Evolutionary conservation across 2,329 filamentous ascomycete species (phyloP).

Genomic region (Zymoseptoria crescenta): DNA sequence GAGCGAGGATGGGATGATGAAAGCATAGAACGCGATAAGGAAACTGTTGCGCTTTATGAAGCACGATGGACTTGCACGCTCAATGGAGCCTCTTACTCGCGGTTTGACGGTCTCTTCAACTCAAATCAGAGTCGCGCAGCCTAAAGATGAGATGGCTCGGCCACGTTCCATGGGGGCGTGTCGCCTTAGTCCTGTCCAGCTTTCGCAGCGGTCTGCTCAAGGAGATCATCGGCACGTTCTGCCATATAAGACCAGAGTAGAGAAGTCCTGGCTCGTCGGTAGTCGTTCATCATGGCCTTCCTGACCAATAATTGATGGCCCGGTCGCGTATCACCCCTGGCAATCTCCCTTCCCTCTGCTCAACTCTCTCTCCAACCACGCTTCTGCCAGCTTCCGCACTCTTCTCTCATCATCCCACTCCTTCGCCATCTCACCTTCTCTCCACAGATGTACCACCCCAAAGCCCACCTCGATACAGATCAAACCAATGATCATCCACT

Average conservation of each 20-base stretch:
- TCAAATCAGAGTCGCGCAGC: not conserved
- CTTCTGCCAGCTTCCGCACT: conserved; percentile 33
- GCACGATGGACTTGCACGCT: not conserved
- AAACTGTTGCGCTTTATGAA: not conserved
- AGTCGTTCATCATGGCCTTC: not conserved
- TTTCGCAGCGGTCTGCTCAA: not conserved
- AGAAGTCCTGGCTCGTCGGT: not conserved
- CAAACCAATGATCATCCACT: conserved; percentile 92
- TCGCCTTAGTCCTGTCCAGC: not conserved
- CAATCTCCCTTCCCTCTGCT: not conserved
- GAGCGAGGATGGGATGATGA: not conserved
- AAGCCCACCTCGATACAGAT: conserved; percentile 90
- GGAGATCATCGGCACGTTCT: not conserved
- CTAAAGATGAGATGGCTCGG: not conserved
- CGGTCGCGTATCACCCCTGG: not conserved
- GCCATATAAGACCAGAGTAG: not conserved
- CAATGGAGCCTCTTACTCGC: not conserved
- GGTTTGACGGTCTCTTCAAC: not conserved
- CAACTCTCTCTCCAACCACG: conserved; percentile 30
- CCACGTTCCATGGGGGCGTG: not conserved
- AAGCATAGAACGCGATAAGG: not conserved
- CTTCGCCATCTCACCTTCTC: conserved; percentile 47
- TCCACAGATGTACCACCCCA: conserved; percentile 67
- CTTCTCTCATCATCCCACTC: conserved; percentile 37
- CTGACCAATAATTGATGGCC: too few relatives aligned